Evolutionary conservation across 2,329 filamentous ascomycete genomes (phyloP), one percentile per base, ranked within the genome.

Genomic region (Ceratocystiopsis brevicomis): DNA sequence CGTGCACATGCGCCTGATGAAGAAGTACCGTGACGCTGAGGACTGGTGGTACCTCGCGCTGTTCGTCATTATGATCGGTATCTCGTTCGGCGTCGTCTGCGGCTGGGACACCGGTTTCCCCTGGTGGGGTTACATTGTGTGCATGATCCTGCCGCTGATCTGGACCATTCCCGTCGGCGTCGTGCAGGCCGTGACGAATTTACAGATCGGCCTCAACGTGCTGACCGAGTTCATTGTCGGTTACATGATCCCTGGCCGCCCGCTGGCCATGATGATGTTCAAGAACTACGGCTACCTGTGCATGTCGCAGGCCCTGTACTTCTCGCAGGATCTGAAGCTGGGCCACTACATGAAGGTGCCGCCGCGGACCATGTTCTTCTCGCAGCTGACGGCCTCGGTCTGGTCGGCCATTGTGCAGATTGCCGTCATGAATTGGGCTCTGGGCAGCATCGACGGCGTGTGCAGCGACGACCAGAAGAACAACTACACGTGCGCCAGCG

Each of bases 261-360:
- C 81, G 0, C 61, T 85, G 44, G 80, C 76, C 0, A 70, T 84
- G 48, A 85, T 86, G 79, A 66, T 84, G 15, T 76, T 76, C 59
- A 76, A 76, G 56, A 76, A 71, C 0, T 76, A 72, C 51, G 72
- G 72, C 30, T 75, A 69, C 53, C 72, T 76, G 47, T 75, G 71
- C 43, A 75, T 75, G 71, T 72, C 69, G 1, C 76, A 81, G 57
- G 71, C 74, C 0, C 64, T 81, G 35, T 69, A 65, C 50, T 81
- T 81, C 53, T 65, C 74, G 12, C 64, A 71, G 9, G 78, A 81
- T 52, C 63, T 81, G 48, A 81, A 81, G 53, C 73, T 80, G 38
- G 78, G 73, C 6, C 78, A 82, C 54, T 83, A 83, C 61, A 81
- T 83, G 76, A 76, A 76, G 57, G 73, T 75, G 11, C 76, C 77